Conservation (phyloP, 1,139 yeast species). For the Yamadazyma triangularis region DNA sequence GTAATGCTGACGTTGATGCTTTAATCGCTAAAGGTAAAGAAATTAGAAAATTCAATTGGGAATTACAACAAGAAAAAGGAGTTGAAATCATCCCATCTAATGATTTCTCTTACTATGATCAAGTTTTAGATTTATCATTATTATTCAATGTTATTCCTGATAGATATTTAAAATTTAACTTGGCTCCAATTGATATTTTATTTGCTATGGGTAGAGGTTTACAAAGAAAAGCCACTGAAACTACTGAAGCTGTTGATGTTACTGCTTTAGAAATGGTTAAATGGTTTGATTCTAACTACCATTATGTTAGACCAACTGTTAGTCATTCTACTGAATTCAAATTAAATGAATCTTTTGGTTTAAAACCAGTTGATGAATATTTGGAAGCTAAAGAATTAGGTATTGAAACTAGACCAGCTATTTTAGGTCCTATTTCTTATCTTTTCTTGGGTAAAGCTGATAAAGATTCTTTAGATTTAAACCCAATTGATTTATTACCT, state of each 20-base stretch:
- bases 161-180: conserved; percentile 88
- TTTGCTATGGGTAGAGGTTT: conserved; percentile 99
- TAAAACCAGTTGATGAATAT: conserved; percentile 96
- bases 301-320: conserved; percentile 98
- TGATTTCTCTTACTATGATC: conserved; percentile 98
- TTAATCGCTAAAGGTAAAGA: conserved; percentile 91
- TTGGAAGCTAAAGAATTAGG: conserved; percentile 97
- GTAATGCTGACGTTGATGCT: conserved; percentile 84
- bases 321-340: conserved; percentile 93
- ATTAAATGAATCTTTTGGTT: conserved; percentile 67
- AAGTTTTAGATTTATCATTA: conserved; percentile 87
- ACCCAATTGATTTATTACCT: conserved; percentile 83
- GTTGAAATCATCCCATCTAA: conserved; percentile 96
- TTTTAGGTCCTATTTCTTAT: conserved; percentile 95
- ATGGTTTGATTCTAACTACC: conserved; percentile 99
- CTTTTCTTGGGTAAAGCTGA: conserved; percentile 95
- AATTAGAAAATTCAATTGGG: conserved; percentile 95
- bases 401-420: conserved; percentile 93
- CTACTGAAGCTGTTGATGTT: conserved; percentile 89
- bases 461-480: conserved; percentile 93
- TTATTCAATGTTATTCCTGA: conserved; percentile 95
- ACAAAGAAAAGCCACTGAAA: conserved; percentile 91
- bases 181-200: conserved; percentile 85
- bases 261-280: conserved; percentile 99
- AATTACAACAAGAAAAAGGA: conserved; percentile 95